A percentile compares a stretch with the other conserved stretches of the same genome.
phyloP scores from a whole-genome alignment of 257 asterid genomes.

The Cinchona pubescens region DNA sequence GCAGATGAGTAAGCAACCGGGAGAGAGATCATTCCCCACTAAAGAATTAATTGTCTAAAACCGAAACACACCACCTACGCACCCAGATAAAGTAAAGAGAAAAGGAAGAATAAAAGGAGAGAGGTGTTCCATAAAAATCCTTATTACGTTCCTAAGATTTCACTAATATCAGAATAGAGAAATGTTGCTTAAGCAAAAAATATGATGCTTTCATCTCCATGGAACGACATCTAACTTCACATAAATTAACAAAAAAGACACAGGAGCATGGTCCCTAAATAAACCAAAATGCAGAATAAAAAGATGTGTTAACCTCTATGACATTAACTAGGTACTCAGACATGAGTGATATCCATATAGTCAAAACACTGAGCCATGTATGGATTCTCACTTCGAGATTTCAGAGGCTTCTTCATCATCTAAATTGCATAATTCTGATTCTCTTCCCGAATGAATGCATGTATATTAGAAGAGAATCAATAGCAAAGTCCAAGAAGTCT shows the following conservation, averaged over 20 bases:
- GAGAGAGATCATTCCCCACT: neutral
- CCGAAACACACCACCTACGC: neutral
- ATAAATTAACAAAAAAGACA: neutral
- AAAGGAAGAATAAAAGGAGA: neutral
- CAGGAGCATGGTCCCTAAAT: neutral
- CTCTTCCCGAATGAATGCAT: constrained; percentile 40
- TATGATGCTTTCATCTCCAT: neutral
- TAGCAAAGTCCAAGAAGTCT: constrained; percentile 8
- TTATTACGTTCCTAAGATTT: too few species aligned
- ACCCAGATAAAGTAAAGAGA: too few species aligned
- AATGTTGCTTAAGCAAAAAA: neutral
- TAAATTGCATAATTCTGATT: constrained; percentile 31
- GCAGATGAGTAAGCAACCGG: neutral
- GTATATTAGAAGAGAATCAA: constrained; percentile 15
- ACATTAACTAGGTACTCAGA: constrained; percentile 74
- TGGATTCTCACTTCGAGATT: constrained; percentile 63
- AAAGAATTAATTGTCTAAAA: neutral
- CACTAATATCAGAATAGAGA: neutral
- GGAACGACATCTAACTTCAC: neutral
- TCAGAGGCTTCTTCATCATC: constrained; percentile 63
- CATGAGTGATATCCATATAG: constrained; percentile 56
- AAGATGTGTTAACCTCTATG: constrained; percentile 54
- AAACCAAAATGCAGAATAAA: neutral
- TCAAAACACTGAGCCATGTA: constrained; percentile 63
- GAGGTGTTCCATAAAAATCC: too few species aligned